These are phyloP conservation scores for Cordyceps militaris DNA, from an alignment of 2,329 filamentous ascomycete genomes.

Conservation along the genomic window DNA sequence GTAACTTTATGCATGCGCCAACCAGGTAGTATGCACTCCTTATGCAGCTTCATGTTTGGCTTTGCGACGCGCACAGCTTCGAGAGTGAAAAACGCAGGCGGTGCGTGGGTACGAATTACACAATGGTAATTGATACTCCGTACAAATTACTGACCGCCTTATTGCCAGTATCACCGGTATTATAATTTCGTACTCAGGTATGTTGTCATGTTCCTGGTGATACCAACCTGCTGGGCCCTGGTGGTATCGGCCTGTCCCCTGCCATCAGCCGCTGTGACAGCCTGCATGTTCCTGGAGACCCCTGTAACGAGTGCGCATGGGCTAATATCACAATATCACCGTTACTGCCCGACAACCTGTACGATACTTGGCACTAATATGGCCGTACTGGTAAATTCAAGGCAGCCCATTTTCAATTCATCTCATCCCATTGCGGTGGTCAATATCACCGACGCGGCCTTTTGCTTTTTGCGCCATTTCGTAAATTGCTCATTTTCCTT, in stretches of 20 bases:
- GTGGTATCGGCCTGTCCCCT: background rate
- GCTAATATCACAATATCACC: background rate
- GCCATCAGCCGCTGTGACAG: background rate
- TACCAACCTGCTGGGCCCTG: background rate
- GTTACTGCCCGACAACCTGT: no score
- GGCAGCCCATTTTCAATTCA: background rate
- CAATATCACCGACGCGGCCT: background rate
- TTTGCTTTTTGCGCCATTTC: background rate
- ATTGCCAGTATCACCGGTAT: no score
- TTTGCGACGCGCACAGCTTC: background rate
- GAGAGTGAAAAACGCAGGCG: background rate
- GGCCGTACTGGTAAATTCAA: no score
- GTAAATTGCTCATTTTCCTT: background rate
- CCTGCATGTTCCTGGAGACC: background rate
- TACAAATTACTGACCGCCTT: no score
- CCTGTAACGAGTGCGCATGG: background rate
- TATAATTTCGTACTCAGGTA: no score
- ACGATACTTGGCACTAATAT: no score
- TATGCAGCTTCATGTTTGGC: background rate
- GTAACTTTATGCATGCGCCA: background rate
- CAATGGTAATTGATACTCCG: no score
- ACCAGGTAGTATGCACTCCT: background rate
- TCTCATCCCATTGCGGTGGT: background rate
- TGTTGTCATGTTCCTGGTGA: background rate
- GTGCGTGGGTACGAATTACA: background rate